Base-by-base conservation (phyloP, 768 basidiomycete species). In the Calocera viscosa region DNA sequence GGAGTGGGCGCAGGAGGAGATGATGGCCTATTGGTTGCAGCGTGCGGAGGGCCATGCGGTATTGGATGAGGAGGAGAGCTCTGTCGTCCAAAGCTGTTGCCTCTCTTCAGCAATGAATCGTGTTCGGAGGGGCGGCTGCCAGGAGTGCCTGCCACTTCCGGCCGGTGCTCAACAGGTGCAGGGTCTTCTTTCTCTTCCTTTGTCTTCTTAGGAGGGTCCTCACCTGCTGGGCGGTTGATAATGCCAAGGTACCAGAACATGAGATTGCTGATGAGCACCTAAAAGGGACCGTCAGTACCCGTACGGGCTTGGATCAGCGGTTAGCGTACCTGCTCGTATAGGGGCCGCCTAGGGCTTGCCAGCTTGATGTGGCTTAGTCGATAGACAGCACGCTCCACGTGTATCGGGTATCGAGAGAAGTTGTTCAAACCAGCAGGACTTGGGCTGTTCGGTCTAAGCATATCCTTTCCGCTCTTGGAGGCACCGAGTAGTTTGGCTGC, bases 191-290 rank as follows among this genome's bases (percentile, higher is more conserved):
- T 77, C 69, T 80, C 77, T 14, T 70, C 70, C 26, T 71, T 68
- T 66, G 76, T 75, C 32, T 69, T 70, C 43, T 77, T 75, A 66
- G 74, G 69, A 3, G 75, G 77, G 65, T 75, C 72, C 64, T 77
- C 77, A n/a, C 75, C 72, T 26, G 71, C 74, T 60, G 69, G 73
- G 40, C 75, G 10, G 77, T 97, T 96, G 78, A 97, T 98, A 71
- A 97, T 87, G 14, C 94, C 92, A 39, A 99, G 82, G 75, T 98
- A 99, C 96, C 96, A 99, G 81, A 99, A 98, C 92, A 95, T 96
- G 72, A 93, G 79, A 74, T 93, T 93, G 74, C 89, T 91, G 76
- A 91, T 92, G 67, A 91, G 79, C 65, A 90, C 53, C 53, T 60
- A 28, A 5, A 60, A 5, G 7, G 30, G 1, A 14, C 8, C 19